Evolutionary conservation across 106 monocot genomes (phyloP), one percentile per base, ranked within the genome.

Genomic region (Acanthochlamys bracteata): DNA sequence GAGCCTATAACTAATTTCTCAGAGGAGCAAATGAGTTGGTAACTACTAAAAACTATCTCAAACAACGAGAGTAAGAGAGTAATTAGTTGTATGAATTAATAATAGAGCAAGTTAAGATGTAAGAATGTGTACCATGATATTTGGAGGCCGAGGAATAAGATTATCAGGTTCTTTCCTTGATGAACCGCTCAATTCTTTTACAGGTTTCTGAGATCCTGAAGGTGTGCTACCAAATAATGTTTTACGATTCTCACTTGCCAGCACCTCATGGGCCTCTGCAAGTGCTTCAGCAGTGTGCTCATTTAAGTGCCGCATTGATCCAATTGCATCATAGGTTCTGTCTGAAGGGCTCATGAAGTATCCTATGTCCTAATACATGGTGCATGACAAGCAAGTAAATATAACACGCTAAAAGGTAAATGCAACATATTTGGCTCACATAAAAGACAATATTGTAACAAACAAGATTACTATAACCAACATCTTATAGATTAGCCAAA

Each of bases 261-360:
- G 57, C 52, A 83, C 55, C 69, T 79, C 79, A 64, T 68, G 66
- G 20, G 79, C 83, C 39, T 83, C 79, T 40, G 72, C 67, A 26
- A 73, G 24, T 23, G 52, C 79, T 24, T 60, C 58, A 64, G 79
- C 75, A 79, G 63, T 75, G 51, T 79, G 78, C 52, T 75, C 72
- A 61, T 57, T 79, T 46, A 79, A 41, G 23, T 79, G 75, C 65
- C 52, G 68, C 83, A 79, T 72, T 23, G 75, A 59, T 26, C 75
- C 79, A 60, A 79, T 26, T 23, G 75, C 83, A 69, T 83, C 83
- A 75, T 75, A 76, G 41, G 61, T 65, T 72, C 76, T 54, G 23
- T 76, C 76, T 22, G 40, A 68, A 55, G 80, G 80, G 68, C 80
- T 81, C 59, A 76, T 25, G 14, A 75, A 80, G 47, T 60, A 80